Percentiles rank a stretch among this genome's conserved stretches.
phyloP scores from a whole-genome alignment of 768 basidiomycete genomes.

The Pisolithus sp. region DNA sequence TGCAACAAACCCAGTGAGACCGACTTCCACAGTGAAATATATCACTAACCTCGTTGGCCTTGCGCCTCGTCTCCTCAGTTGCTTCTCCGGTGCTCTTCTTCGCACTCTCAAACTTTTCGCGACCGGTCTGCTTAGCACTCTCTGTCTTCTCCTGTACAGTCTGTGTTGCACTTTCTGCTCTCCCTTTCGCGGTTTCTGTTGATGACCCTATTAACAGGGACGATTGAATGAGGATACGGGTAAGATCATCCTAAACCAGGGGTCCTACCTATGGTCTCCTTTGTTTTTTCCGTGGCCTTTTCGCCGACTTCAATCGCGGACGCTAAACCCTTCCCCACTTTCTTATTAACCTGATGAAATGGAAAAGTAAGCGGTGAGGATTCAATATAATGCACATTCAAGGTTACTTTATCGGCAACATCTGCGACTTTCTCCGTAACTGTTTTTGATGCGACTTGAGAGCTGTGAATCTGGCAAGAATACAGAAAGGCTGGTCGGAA shows the following conservation, averaged over 20 bases:
- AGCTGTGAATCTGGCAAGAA: constrained; percentile 23
- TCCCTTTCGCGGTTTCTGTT: constrained; percentile 1
- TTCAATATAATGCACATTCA: neutral
- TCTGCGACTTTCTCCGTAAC: constrained; percentile 35
- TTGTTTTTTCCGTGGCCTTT: constrained; percentile 32
- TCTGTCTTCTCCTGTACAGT: constrained; percentile 3
- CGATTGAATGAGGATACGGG: neutral
- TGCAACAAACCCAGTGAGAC: too few relatives aligned
- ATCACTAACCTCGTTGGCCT: constrained; percentile 2
- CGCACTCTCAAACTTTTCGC: constrained; percentile 3
- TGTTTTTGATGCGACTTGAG: constrained; percentile 27
- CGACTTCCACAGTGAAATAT: neutral
- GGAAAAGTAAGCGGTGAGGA: neutral
- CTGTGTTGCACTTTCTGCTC: constrained; percentile 1
- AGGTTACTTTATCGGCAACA: constrained; percentile 30
- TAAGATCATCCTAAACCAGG: neutral
- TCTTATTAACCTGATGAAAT: constrained; percentile 33
- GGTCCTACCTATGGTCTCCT: constrained; percentile 30
- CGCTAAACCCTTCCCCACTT: constrained; percentile 34
- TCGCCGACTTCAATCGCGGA: constrained; percentile 38
- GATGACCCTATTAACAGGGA: neutral
- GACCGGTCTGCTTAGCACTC: constrained; percentile 9
- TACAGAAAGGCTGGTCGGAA: neutral
- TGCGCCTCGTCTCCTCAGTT: constrained; percentile 4
- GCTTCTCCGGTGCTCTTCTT: constrained; percentile 4